Conservation (phyloP, 73 alveolate genomes). For the Paramecium bursaria region DNA sequence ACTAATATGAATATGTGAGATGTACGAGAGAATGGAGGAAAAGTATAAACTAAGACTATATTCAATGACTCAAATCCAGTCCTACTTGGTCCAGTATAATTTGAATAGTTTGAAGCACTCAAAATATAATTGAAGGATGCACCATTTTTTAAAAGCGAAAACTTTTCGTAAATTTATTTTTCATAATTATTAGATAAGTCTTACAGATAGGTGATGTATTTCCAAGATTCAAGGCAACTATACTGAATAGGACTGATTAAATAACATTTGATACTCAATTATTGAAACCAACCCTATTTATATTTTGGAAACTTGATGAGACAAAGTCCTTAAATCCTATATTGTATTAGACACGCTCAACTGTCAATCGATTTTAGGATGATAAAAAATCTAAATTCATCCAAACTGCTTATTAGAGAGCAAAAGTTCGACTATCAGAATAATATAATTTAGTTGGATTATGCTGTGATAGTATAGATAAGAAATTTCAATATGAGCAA, state of each 20-base stretch:
- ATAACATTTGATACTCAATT: not conserved
- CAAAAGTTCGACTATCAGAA: not conserved
- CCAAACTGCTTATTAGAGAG: constrained; percentile 34
- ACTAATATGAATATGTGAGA: constrained; percentile 20
- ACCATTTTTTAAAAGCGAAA: no score
- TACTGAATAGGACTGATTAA: not conserved
- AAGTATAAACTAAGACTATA: not conserved
- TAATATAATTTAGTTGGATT: constrained; percentile 8
- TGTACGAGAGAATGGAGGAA: constrained; percentile 11
- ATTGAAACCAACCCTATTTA: constrained; percentile 7
- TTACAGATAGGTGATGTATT: not conserved
- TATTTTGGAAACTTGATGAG: constrained; percentile 34
- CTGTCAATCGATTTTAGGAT: constrained; percentile 14
- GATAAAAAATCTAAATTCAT: not conserved
- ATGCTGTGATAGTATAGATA: not conserved
- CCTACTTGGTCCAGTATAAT: constrained; percentile 16
- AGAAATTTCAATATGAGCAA: not conserved
- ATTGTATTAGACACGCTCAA: not conserved
- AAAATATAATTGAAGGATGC: not conserved
- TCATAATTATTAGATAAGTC: not conserved
- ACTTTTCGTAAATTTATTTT: no score
- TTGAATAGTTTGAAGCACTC: constrained; percentile 50
- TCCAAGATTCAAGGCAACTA: constrained; percentile 7
- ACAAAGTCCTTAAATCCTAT: not conserved
- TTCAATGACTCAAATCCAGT: constrained; percentile 16